Evolutionary conservation across 257 asterid species (phyloP), one percentile per base, ranked within the genome.

Genomic region (Paraleonurus japonicus): DNA sequence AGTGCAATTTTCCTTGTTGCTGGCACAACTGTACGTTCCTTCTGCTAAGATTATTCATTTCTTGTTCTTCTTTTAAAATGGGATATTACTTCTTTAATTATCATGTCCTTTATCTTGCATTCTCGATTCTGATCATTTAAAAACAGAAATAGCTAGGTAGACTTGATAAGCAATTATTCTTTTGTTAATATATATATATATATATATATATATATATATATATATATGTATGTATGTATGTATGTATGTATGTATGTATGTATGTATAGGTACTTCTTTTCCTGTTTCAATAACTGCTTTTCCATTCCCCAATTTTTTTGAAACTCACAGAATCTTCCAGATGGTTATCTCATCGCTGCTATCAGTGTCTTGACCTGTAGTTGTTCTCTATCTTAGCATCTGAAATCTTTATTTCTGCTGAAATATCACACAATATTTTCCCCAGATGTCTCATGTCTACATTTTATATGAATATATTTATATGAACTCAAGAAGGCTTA

Each of bases 1-100:
- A 87, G 90, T 82, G 75, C 97, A 24, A 81, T 90, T 69, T 82
- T 90, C 80, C 94, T 93, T 54, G 97, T 93, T 67, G 98, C 98
- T 71, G 98, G 98, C 54, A 93, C 97, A 76, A 90, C 96, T 33
- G 98, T 93, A 85, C 41, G 95, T 85, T 67, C 50, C 73, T 67
- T 69, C 60, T 59, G 3, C 58, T 43, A 13, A 13, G 47, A 15
- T 1, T 66, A 10, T 17, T 4, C 3, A 2, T 12, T 13, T 8
- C 0, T 6, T 35, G 13, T 55, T 13, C 65, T 35, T 22, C 41
- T 54, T 68, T 9, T 33, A 69, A 28, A 4, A 19, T 5, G 65
- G 55, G 12, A 68, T 20, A 23, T 37, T 23, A 57, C 20, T 57
- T 6, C 1, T 68, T 53, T 7, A 17, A 28, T 67, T 67, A 19